A percentile compares a stretch with the other conserved stretches of the same genome.
These are phyloP conservation scores for Acrasis kona DNA, from an alignment of 78 protist species.

Conservation along the genomic window DNA sequence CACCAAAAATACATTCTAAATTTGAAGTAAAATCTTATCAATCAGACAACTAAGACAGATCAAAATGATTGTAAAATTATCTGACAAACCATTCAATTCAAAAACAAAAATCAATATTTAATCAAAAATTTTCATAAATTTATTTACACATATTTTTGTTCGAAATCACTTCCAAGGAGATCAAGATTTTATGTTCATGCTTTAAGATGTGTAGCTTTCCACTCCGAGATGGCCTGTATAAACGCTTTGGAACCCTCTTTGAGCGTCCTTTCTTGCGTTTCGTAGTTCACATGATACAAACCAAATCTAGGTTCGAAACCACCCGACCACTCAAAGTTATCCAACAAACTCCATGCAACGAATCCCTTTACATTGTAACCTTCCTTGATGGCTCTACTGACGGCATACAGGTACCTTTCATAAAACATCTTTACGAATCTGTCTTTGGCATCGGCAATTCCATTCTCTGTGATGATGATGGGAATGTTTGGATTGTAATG, in stretches of 20 bases:
- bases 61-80: too few species aligned
- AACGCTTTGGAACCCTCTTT: not conserved
- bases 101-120: too few species aligned
- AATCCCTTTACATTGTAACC: slow-evolving; percentile 18
- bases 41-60: too few species aligned
- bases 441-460: not conserved
- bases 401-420: not conserved
- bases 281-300: not conserved
- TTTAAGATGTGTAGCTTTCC: too few species aligned
- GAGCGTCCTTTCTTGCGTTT: not conserved
- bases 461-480: slow-evolving; percentile 4
- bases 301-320: slow-evolving; percentile 9
- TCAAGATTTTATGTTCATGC: too few species aligned
- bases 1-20: too few species aligned
- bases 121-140: too few species aligned
- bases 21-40: too few species aligned
- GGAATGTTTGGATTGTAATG: not conserved
- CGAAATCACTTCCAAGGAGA: too few species aligned
- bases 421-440: not conserved
- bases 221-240: too few species aligned
- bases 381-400: not conserved
- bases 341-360: slow-evolving; percentile 8
- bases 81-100: too few species aligned
- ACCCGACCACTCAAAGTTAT: slow-evolving; percentile 17
- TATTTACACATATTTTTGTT: too few species aligned